These are phyloP conservation scores for Pythium aquatile DNA, from an alignment of 352 stramenopile species.

Conservation along the genomic window DNA sequence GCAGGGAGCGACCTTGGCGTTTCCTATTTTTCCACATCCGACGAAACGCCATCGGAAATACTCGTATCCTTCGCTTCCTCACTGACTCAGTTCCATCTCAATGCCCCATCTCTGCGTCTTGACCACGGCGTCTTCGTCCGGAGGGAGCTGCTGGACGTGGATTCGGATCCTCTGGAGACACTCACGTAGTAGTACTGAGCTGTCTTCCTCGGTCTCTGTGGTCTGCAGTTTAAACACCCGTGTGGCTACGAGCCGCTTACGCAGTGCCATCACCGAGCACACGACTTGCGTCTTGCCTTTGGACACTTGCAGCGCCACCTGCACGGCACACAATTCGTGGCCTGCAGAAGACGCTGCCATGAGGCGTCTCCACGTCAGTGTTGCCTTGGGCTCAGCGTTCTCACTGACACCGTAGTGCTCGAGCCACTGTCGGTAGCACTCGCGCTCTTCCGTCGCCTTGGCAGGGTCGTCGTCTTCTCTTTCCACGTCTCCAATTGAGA, in stretches of 20 bases:
- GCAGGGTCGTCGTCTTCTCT: background rate
- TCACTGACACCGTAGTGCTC: background rate
- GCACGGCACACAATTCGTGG: constrained; percentile 14
- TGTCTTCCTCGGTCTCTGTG: too few species aligned
- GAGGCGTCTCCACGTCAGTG: constrained; percentile 12
- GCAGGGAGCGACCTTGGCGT: background rate
- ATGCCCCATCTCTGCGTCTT: background rate
- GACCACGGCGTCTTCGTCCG: background rate
- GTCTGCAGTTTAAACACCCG: constrained; percentile 3
- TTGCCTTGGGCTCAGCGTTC: background rate
- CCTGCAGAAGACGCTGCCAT: background rate
- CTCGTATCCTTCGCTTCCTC: background rate
- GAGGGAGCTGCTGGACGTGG: background rate
- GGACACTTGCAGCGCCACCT: constrained; percentile 1
- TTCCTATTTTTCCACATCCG: constrained; percentile 4
- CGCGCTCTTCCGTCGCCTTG: background rate
- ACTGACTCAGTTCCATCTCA: background rate
- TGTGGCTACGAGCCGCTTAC: constrained; percentile 9
- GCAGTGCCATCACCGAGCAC: constrained; percentile 8
- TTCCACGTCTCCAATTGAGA: background rate
- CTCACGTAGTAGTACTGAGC: background rate
- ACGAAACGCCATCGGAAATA: constrained; percentile 7
- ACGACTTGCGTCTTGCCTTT: background rate
- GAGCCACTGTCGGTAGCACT: background rate
- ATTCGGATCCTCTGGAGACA: constrained; percentile 1